Conservation (phyloP, 768 basidiomycete species). For the Lactarius quietus region DNA sequence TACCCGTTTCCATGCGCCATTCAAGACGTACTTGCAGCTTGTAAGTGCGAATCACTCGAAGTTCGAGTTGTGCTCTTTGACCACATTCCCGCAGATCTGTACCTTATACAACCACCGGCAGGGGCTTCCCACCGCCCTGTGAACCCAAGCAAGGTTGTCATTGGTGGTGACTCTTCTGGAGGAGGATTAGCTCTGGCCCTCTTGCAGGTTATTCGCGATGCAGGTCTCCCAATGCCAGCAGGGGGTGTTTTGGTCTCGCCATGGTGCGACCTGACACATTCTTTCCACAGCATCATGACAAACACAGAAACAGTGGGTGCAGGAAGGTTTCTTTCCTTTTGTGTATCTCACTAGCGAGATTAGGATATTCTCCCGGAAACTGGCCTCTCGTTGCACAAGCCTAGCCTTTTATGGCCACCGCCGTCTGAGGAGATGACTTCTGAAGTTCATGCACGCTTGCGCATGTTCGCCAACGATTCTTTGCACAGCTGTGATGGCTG, state of each 20-base stretch:
- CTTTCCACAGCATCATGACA: constrained; percentile 79
- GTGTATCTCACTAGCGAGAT: neutral
- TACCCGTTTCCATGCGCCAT: constrained; percentile 93
- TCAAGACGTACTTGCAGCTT: constrained; percentile 84
- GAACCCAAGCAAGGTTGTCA: constrained; percentile 72
- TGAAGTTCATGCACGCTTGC: constrained; percentile 54
- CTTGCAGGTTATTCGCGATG: constrained; percentile 83
- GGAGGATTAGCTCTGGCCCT: constrained; percentile 82
- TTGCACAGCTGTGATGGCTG: constrained; percentile 35
- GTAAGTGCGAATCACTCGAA: constrained; percentile 40
- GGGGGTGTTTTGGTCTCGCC: constrained; percentile 89
- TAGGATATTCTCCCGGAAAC: constrained; percentile 76
- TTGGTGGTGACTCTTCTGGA: constrained; percentile 91
- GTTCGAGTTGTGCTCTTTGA: neutral
- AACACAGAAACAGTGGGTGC: constrained; percentile 75
- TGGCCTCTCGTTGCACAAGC: constrained; percentile 75
- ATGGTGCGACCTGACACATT: constrained; percentile 90
- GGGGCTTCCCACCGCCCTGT: constrained; percentile 74
- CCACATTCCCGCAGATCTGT: constrained; percentile 58
- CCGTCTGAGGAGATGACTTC: constrained; percentile 63
- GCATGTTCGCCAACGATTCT: constrained; percentile 55
- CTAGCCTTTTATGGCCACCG: constrained; percentile 72
- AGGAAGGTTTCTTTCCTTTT: neutral
- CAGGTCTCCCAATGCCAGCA: constrained; percentile 74
- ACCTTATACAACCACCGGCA: constrained; percentile 81